A percentile compares a stretch with the other conserved stretches of the same genome.
Evolutionary conservation across 2,329 filamentous ascomycete genomes (phyloP).

Genomic region (Pseudogymnoascus sp.): DNA sequence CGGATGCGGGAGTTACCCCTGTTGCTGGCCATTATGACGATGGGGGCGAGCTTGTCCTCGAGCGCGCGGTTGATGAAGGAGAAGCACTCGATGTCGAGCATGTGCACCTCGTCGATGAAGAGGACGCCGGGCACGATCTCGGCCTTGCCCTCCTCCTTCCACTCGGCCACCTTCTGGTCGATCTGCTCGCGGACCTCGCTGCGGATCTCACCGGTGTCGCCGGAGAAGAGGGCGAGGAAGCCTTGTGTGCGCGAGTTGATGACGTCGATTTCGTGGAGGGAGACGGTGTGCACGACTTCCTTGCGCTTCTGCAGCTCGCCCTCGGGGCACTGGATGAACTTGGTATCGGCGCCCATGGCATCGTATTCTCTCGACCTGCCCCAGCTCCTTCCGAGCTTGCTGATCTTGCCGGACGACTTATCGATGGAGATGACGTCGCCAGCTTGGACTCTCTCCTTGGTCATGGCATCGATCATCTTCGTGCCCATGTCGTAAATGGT

Average conservation of each 20-base stretch:
- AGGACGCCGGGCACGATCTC: slow-evolving; percentile 95
- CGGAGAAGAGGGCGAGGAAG: slow-evolving; percentile 93
- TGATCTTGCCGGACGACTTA: slow-evolving; percentile 97
- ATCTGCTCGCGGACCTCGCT: slow-evolving; percentile 98
- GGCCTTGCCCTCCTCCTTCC: slow-evolving; percentile 98
- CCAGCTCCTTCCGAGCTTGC: slow-evolving; percentile 90
- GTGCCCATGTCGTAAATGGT: slow-evolving; percentile 99
- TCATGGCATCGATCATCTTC: slow-evolving; percentile 99
- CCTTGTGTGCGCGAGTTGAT: slow-evolving; percentile 99
- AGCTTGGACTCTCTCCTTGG: slow-evolving; percentile 97
- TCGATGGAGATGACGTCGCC: slow-evolving; percentile 98
- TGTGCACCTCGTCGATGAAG: slow-evolving; percentile 98
- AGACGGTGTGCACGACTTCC: slow-evolving; percentile 94
- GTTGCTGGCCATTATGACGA: slow-evolving; percentile 99
- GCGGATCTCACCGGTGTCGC: slow-evolving; percentile 94
- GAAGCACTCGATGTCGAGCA: slow-evolving; percentile 99
- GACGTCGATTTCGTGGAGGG: slow-evolving; percentile 95
- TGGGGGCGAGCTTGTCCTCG: slow-evolving; percentile 87
- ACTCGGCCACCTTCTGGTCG: slow-evolving; percentile 97
- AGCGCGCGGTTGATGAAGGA: slow-evolving; percentile 96
- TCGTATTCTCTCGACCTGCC: slow-evolving; percentile 96
- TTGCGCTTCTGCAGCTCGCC: slow-evolving; percentile 96
- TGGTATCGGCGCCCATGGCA: slow-evolving; percentile 96
- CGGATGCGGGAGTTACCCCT: slow-evolving; percentile 84
- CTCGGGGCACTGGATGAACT: slow-evolving; percentile 95